Evolutionary conservation across 129 eudicot species (phyloP).

Genomic region (Saussurea involucrata): DNA sequence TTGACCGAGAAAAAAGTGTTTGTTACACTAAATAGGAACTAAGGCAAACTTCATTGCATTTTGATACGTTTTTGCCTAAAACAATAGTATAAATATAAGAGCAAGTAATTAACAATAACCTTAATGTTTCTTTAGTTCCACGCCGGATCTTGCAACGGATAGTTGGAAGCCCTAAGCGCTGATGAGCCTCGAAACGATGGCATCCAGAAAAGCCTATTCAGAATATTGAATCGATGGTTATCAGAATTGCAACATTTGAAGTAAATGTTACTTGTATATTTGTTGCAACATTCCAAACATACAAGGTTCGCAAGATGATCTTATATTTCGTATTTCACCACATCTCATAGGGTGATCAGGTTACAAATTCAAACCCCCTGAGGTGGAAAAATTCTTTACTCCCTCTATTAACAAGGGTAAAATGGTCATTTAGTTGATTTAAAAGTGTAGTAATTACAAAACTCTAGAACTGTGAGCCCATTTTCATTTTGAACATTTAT

Average conservation of each 20-base stretch:
- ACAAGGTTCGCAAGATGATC: neutral
- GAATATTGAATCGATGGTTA: neutral
- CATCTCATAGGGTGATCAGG: neutral
- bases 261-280: too few relatives aligned
- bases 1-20: neutral
- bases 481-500: neutral
- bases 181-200: constrained; percentile 98
- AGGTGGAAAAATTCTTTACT: neutral
- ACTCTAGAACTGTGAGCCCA: neutral
- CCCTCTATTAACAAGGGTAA: neutral
- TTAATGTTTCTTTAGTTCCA: constrained; percentile 94
- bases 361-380: neutral
- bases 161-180: constrained; percentile 85
- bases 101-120: constrained; percentile 33
- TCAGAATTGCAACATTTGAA: neutral
- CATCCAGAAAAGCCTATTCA: constrained; percentile 90
- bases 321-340: neutral
- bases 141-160: constrained; percentile 95
- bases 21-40: neutral
- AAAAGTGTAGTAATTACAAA: neutral
- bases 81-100: neutral
- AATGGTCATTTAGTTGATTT: neutral
- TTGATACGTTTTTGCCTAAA: neutral
- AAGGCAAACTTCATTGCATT: neutral
- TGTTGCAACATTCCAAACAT: neutral